These are phyloP conservation scores for Stephania yunnanensis DNA, from an alignment of 164 flowering plant species.

Conservation along the genomic window DNA sequence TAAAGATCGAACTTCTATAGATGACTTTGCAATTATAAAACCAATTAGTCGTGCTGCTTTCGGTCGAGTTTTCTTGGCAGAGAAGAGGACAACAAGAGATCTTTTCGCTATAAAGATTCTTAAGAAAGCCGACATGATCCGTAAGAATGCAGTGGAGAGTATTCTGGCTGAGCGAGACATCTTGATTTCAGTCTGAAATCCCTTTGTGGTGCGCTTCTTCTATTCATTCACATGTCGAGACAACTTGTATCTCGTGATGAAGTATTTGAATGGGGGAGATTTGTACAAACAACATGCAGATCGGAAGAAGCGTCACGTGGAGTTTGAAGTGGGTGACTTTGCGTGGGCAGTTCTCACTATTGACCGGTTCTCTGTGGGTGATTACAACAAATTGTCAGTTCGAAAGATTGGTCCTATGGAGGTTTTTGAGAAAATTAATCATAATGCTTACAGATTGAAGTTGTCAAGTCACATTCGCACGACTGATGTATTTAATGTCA, in stretches of 20 bases:
- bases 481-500: too few relatives aligned
- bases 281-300: too few relatives aligned
- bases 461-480: too few relatives aligned
- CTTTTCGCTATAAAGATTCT: slow-evolving; percentile 99
- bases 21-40: slow-evolving; percentile 97
- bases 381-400: too few relatives aligned
- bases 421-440: too few relatives aligned
- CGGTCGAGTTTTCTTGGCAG: slow-evolving; percentile 96
- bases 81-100: slow-evolving; percentile 97
- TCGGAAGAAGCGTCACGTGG: too few relatives aligned
- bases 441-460: too few relatives aligned
- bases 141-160: slow-evolving; percentile 99
- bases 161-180: slow-evolving; percentile 97
- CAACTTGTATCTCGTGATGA: slow-evolving; percentile 97
- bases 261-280: slow-evolving; percentile 98
- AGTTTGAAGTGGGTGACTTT: too few relatives aligned
- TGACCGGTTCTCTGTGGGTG: too few relatives aligned
- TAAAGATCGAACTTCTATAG: slow-evolving; percentile 96
- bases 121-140: slow-evolving; percentile 97
- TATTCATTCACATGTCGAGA: slow-evolving; percentile 98
- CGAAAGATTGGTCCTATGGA: too few relatives aligned
- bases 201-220: slow-evolving; percentile 99
- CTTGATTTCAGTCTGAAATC: slow-evolving; percentile 93
- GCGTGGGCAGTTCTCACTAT: too few relatives aligned
- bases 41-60: slow-evolving; percentile 99